Base-by-base conservation (phyloP, 1,284 basidiomycete genomes). In the Lignosus rhinocerotis region DNA sequence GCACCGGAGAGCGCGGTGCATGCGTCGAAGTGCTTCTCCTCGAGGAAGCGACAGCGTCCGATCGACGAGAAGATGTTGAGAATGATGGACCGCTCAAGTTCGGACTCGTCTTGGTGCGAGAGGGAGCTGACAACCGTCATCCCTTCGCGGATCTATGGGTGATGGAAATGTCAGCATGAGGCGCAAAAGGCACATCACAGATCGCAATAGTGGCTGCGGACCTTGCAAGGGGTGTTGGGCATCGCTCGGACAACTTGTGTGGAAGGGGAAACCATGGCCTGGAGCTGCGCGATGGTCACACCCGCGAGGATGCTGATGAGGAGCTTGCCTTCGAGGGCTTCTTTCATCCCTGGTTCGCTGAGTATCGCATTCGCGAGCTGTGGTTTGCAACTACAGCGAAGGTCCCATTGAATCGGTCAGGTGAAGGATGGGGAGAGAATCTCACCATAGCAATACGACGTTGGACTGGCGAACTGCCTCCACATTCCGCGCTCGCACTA, bases 181-280 rank as follows among this genome's bases (percentile, higher is more conserved):
- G 31, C 25, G 19, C 33, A 25, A 31, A 25, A 32, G 32, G 32
- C 51, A 12, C 30, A 30, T 6, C 16, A 33, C 12, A 39, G 30
- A 43, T 33, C n/a, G 41, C 2, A 11, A 5, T 10, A 10, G 17
- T 19, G 41, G n/a, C 1, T 30, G 21, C 21, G 21, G 41, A 17
- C 96, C 75, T 94, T 94, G 79, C 93, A 94, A 8, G 97, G 96
- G 1, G 97, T 99, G 73, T 99, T 99, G 62, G 97, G 96, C 97
- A 99, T 99, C 3, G 95, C 94, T 53, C 97, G 87, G 51, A 98
- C 88, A 51, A 98, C 92, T 64, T 85, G 87, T 39, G 94, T 94
- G n/a, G 78, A 80, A 0, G 86, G 78, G 17, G 81, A 78, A 31
- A 96, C 92, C 89, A 90, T 92, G 9, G 74, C 80, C 51, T 79